A percentile compares a stretch with the other conserved stretches of the same genome.
phyloP scores from a whole-genome alignment of 306 rosid species.

The Ormosia emarginata region DNA sequence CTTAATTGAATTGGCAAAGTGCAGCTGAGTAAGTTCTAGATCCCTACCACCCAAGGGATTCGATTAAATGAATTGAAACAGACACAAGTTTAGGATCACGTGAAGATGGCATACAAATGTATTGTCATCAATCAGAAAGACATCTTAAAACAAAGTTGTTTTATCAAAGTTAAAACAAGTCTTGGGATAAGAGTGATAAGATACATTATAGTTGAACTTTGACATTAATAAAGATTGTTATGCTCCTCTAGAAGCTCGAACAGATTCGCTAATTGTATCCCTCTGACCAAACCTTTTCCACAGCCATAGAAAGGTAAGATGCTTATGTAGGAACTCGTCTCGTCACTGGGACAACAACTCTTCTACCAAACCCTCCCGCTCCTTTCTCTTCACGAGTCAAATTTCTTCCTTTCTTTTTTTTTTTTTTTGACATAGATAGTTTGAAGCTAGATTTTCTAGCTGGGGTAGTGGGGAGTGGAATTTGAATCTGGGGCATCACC shows the following conservation, averaged over 20 bases:
- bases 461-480: too few relatives aligned
- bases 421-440: too few relatives aligned
- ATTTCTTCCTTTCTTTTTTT: too few relatives aligned
- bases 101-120: conserved; percentile 21
- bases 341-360: not conserved
- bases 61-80: conserved; percentile 14
- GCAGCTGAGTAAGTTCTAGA: conserved; percentile 30
- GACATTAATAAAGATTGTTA: conserved; percentile 31
- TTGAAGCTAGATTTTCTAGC: too few relatives aligned
- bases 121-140: conserved; percentile 31
- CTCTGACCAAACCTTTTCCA: conserved; percentile 21
- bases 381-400: too few relatives aligned
- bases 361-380: not conserved
- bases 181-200: conserved; percentile 38
- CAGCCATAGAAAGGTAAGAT: conserved; percentile 21
- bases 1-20: conserved; percentile 15
- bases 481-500: too few relatives aligned
- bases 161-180: conserved; percentile 50
- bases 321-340: conserved; percentile 10
- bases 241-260: conserved; percentile 45
- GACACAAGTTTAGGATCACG: conserved; percentile 41
- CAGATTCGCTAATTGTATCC: conserved; percentile 50
- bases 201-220: conserved; percentile 21
- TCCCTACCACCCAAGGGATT: not conserved
- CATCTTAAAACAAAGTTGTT: conserved; percentile 44